Percentiles rank a stretch among this genome's conserved stretches.
Conservation (phyloP, 306 rosid genomes). For the Trichosanthes cucumerina region DNA sequence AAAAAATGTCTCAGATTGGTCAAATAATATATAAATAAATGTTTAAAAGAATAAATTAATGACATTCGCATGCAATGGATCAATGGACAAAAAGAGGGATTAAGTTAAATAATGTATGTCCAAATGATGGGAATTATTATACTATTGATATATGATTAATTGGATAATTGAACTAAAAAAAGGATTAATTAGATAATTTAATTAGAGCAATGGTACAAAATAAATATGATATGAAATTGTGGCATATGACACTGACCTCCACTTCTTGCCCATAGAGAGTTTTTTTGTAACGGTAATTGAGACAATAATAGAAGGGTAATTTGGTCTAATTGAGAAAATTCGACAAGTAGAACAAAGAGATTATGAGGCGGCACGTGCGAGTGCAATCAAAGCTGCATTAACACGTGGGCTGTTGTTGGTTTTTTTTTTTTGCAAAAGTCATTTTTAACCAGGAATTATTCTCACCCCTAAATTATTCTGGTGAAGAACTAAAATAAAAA, state of each 20-base stretch:
- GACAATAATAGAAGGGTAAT: neutral
- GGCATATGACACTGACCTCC: neutral
- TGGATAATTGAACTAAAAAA: neutral
- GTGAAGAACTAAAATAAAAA: neutral
- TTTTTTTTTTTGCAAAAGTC: neutral
- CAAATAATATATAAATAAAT: neutral
- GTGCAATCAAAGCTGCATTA: neutral
- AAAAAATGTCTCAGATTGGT: neutral
- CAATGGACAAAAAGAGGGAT: neutral
- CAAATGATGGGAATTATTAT: neutral
- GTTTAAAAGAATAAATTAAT: neutral
- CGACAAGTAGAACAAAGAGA: neutral
- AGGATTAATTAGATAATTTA: neutral
- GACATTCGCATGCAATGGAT: neutral
- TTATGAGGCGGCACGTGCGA: conserved; percentile 2
- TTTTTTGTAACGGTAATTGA: neutral
- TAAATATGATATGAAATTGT: neutral
- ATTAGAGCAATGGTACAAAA: neutral
- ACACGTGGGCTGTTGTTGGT: neutral
- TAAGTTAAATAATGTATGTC: neutral
- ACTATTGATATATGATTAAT: neutral
- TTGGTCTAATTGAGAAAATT: neutral
- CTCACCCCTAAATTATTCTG: neutral
- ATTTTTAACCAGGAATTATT: neutral
- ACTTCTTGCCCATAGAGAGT: neutral